Evolutionary conservation across 257 asterid genomes (phyloP), one percentile per base, ranked within the genome.

Genomic region (Primulina huaijiensis): DNA sequence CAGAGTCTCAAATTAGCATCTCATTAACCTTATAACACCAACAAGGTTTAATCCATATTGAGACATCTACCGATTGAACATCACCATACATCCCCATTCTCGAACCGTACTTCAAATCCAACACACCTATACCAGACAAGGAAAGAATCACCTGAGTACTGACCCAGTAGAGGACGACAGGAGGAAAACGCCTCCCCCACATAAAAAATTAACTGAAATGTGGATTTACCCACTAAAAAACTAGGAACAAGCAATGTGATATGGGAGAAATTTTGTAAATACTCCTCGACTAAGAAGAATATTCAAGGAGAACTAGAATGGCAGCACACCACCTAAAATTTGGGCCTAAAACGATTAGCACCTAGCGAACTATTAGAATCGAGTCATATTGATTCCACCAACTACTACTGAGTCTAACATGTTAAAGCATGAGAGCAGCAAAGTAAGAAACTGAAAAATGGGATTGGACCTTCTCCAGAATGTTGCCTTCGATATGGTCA

Each of bases 381-480:
- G n/a, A 43, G 50, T 17, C 53, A 43, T 12, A 12, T 12, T 43
- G 1, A 43, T 43, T 43, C n/a, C n/a, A 43, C 53, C n/a, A 43
- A 11, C 53, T 43, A 43, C 53, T 43, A 43, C n/a, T 1, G 25
- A 43, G 53, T 43, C 53, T 12, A 12, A 43, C n/a, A 0, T 43
- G 53, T 43, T 43, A 43, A 43, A 43, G 53, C 53, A 43, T 43
- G 6, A 43, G n/a, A 43, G 17, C 53, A 43, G 53, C 53, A 43
- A 43, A 43, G 14, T 43, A 43, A 43, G 53, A 58, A 64, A 34
- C 29, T 65, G 43, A 30, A 16, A 17, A 29, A 60, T 43, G 60
- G 74, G 70, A 33, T 35, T 37, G 37, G 70, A 58, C 64, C 57
- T 65, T 21, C 37, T 43, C 69, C 74, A 52, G 33, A 61, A 71